These are phyloP conservation scores for Yamadazyma philogaea DNA, from an alignment of 805 yeast species.

Conservation along the genomic window DNA sequence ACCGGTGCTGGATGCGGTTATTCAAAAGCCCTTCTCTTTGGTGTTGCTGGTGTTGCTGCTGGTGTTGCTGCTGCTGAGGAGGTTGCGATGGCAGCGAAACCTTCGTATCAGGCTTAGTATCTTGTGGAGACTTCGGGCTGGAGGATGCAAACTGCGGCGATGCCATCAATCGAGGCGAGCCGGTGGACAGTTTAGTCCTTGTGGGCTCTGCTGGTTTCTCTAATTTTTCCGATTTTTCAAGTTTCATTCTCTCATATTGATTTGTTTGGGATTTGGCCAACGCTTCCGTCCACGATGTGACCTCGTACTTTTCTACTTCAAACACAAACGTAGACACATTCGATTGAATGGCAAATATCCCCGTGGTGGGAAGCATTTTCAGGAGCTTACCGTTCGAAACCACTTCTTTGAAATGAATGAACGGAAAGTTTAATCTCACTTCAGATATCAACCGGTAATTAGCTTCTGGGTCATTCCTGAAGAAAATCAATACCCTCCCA, in stretches of 20 bases:
- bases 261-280: slow-evolving; percentile 47
- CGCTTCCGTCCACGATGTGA: slow-evolving; percentile 55
- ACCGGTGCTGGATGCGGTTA: slow-evolving; percentile 15
- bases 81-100: background rate
- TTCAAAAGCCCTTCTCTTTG: slow-evolving; percentile 16
- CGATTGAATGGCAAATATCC: slow-evolving; percentile 57
- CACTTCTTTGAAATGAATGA: slow-evolving; percentile 58
- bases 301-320: slow-evolving; percentile 51
- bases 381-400: slow-evolving; percentile 25
- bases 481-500: slow-evolving; percentile 61
- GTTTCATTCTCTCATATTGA: slow-evolving; percentile 44
- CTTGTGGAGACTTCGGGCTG: background rate
- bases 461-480: slow-evolving; percentile 38
- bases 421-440: slow-evolving; percentile 50
- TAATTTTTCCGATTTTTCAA: slow-evolving; percentile 13
- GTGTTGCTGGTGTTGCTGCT: background rate
- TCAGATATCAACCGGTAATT: slow-evolving; percentile 51
- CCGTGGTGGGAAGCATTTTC: slow-evolving; percentile 36
- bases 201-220: slow-evolving; percentile 1
- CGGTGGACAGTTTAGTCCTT: background rate
- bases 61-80: background rate
- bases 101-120: background rate
- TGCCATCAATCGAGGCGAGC: slow-evolving; percentile 21
- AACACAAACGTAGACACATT: slow-evolving; percentile 52
- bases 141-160: slow-evolving; percentile 20